Conservation (phyloP, 73 alveolate genomes). For the Blepharisma japonicum region DNA sequence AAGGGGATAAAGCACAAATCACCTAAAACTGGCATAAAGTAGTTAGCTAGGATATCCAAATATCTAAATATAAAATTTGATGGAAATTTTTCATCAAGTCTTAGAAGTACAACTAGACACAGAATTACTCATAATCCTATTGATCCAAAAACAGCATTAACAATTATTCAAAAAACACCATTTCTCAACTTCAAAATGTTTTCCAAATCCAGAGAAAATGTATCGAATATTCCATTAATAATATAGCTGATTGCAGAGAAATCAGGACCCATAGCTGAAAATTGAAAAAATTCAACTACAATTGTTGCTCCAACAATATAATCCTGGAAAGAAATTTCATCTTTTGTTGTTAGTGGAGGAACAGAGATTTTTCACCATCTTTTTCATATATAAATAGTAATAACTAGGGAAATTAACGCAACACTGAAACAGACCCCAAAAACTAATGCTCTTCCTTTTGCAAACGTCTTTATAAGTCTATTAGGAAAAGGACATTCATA, state of each 20-base stretch:
- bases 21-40: slow-evolving; percentile 7
- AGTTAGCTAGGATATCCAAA: slow-evolving; percentile 1
- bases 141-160: neutral
- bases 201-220: neutral
- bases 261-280: slow-evolving; percentile 21
- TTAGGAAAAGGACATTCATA: slow-evolving; percentile 32
- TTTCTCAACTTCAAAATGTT: neutral
- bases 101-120: neutral
- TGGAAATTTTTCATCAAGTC: neutral
- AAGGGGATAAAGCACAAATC: slow-evolving; percentile 13
- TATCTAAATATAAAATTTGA: neutral
- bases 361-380: slow-evolving; percentile 6
- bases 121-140: neutral
- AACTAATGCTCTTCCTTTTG: slow-evolving; percentile 2
- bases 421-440: neutral
- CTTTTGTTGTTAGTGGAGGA: neutral
- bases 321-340: neutral
- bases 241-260: neutral
- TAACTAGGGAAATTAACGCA: neutral
- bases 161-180: neutral
- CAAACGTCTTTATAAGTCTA: neutral
- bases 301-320: neutral
- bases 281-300: slow-evolving; percentile 26
- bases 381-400: neutral
- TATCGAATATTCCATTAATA: neutral